These are phyloP conservation scores for Neodidymelliopsis sp. DNA, from an alignment of 2,329 filamentous ascomycete genomes.

Conservation along the genomic window DNA sequence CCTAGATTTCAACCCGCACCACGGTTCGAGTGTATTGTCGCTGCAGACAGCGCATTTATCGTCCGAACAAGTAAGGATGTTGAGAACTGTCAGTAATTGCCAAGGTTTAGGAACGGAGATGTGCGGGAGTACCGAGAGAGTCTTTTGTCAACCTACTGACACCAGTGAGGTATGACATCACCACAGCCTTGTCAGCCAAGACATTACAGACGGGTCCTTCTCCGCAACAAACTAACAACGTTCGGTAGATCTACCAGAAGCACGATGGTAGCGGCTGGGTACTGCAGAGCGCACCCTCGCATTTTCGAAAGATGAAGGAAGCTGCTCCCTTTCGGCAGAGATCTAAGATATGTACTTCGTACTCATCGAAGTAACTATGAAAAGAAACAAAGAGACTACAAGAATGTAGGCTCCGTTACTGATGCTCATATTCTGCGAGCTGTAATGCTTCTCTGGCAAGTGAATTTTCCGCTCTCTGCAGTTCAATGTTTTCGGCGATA, in stretches of 20 bases:
- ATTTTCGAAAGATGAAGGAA: neutral
- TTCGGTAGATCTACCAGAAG: neutral
- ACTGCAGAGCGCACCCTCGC: neutral
- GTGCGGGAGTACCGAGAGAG: neutral
- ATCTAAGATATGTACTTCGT: too few relatives aligned
- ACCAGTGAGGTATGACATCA: slow-evolving; percentile 4
- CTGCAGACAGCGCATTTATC: neutral
- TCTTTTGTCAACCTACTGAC: neutral
- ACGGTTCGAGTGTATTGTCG: neutral
- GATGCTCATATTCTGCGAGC: too few relatives aligned
- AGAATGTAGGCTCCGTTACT: too few relatives aligned
- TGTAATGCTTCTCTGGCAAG: too few relatives aligned
- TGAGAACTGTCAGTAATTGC: neutral
- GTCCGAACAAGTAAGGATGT: neutral
- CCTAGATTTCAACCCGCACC: slow-evolving; percentile 3
- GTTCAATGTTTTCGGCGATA: too few relatives aligned
- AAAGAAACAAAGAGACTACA: too few relatives aligned
- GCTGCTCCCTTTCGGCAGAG: too few relatives aligned
- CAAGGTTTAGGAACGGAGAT: too few relatives aligned
- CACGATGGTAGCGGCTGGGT: neutral
- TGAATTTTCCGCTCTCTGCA: too few relatives aligned
- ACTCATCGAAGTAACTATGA: neutral
- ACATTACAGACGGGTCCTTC: neutral
- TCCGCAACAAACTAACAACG: neutral
- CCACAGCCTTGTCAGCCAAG: slow-evolving; percentile 3